Percentiles rank a stretch among this genome's conserved stretches.
Evolutionary conservation across 768 basidiomycete species (phyloP).

Genomic region (Phanerochaete carnosa): DNA sequence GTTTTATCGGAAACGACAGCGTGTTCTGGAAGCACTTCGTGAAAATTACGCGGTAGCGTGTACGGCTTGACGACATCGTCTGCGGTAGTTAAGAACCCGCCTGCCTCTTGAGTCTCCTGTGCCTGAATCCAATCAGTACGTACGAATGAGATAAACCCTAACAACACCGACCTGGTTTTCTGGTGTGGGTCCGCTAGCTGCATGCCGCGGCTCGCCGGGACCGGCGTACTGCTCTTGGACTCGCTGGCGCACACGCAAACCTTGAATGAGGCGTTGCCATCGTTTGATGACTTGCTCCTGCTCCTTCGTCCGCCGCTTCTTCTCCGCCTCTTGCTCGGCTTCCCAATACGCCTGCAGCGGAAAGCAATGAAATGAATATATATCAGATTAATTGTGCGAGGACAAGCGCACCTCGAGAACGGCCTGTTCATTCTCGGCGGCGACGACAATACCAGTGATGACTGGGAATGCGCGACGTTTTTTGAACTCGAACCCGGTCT

Average conservation of each 20-base stretch:
- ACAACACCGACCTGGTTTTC: conserved; percentile 8
- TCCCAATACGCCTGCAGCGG: conserved; percentile 75
- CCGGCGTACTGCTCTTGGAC: conserved; percentile 74
- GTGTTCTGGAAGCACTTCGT: conserved; percentile 16
- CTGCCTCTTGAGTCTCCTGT: conserved; percentile 28
- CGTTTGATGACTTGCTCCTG: conserved; percentile 81
- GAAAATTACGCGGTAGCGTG: conserved; percentile 59
- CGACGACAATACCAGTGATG: conserved; percentile 82
- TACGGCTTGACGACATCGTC: conserved; percentile 75
- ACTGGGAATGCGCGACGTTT: conserved; percentile 86
- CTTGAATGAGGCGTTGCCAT: conserved; percentile 87
- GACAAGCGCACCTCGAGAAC: conserved; percentile 63
- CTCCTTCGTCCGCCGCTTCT: conserved; percentile 71
- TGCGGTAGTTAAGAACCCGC: conserved; percentile 65
- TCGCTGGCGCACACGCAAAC: conserved; percentile 80
- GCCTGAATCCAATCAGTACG: background rate
- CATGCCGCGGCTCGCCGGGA: background rate
- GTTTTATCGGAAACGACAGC: background rate
- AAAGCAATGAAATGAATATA: background rate
- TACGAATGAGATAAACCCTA: background rate
- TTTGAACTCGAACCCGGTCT: conserved; percentile 97
- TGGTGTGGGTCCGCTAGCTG: background rate
- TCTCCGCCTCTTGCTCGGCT: conserved; percentile 71
- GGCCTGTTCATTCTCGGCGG: conserved; percentile 69
- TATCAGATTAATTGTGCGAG: background rate